These are phyloP conservation scores for Jacaranda mimosifolia DNA, from an alignment of 257 asterid species.

Conservation along the genomic window DNA sequence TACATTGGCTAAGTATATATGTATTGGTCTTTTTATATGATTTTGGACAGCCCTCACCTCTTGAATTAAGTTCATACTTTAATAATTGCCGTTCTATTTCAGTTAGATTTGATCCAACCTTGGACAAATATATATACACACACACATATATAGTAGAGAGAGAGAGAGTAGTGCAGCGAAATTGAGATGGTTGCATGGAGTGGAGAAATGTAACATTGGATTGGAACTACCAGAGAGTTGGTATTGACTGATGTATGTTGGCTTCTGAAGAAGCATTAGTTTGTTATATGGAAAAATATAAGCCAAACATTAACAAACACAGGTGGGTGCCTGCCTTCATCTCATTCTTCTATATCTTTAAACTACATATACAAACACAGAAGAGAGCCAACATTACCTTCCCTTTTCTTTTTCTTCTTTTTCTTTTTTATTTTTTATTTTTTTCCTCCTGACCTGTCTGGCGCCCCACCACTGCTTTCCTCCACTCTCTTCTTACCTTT, in stretches of 20 bases:
- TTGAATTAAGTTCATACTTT: too few relatives aligned
- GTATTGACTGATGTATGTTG: slow-evolving; percentile 13
- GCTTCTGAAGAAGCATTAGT: slow-evolving; percentile 24
- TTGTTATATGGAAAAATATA: slow-evolving; percentile 19
- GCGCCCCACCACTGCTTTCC: slow-evolving; percentile 43
- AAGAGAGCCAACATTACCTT: not conserved
- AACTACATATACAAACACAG: not conserved
- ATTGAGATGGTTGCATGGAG: not conserved
- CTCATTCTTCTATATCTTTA: not conserved
- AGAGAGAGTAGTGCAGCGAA: too few relatives aligned
- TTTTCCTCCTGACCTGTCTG: slow-evolving; percentile 37
- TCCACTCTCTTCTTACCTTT: slow-evolving; percentile 50
- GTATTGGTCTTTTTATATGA: too few relatives aligned
- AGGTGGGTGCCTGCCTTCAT: slow-evolving; percentile 15
- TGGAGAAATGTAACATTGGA: not conserved
- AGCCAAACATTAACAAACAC: slow-evolving; percentile 44
- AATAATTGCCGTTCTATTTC: too few relatives aligned
- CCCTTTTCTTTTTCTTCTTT: not conserved
- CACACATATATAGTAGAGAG: too few relatives aligned
- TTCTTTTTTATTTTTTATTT: slow-evolving; percentile 28
- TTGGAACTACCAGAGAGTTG: not conserved
- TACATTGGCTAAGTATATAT: too few relatives aligned
- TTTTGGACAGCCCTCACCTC: too few relatives aligned
- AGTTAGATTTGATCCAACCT: too few relatives aligned
- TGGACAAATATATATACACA: too few relatives aligned